Percentiles rank a stretch among this genome's conserved stretches.
Evolutionary conservation across 805 yeast genomes (phyloP).

Genomic region (Starmerella geochares): DNA sequence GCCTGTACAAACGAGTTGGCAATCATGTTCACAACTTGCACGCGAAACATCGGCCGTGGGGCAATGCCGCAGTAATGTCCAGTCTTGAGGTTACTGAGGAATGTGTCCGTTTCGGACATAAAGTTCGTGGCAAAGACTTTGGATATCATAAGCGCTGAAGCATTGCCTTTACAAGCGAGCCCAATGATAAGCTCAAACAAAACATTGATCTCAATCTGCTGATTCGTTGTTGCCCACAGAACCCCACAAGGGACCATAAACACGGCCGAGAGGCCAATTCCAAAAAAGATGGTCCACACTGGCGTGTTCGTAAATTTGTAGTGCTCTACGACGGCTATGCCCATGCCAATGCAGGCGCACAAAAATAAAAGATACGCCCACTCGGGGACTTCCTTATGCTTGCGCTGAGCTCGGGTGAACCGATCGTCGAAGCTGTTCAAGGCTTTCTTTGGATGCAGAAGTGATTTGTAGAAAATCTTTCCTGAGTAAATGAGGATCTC

Average conservation of each 20-base stretch:
- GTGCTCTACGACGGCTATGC: constrained; percentile 36
- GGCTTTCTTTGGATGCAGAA: constrained; percentile 25
- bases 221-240: constrained; percentile 42
- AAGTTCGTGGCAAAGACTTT: constrained; percentile 49
- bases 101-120: constrained; percentile 52
- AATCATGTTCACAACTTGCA: constrained; percentile 32
- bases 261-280: constrained; percentile 41
- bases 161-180: constrained; percentile 49
- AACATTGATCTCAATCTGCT: constrained; percentile 41
- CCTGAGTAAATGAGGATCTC: constrained; percentile 6
- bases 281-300: constrained; percentile 31
- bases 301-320: constrained; percentile 33
- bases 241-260: constrained; percentile 45
- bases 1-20: constrained; percentile 26
- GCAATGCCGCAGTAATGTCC: constrained; percentile 51
- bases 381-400: constrained; percentile 54
- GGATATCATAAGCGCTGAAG: constrained; percentile 42
- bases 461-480: constrained; percentile 3
- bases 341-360: constrained; percentile 37
- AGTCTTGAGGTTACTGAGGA: constrained; percentile 43
- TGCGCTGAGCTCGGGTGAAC: constrained; percentile 47
- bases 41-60: constrained; percentile 48
- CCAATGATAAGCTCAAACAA: constrained; percentile 43
- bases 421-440: constrained; percentile 38
- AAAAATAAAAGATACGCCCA: constrained; percentile 26